Percentiles rank a stretch among this genome's conserved stretches.
phyloP scores from a whole-genome alignment of 352 stramenopile genomes.

The Pythium biforme region DNA sequence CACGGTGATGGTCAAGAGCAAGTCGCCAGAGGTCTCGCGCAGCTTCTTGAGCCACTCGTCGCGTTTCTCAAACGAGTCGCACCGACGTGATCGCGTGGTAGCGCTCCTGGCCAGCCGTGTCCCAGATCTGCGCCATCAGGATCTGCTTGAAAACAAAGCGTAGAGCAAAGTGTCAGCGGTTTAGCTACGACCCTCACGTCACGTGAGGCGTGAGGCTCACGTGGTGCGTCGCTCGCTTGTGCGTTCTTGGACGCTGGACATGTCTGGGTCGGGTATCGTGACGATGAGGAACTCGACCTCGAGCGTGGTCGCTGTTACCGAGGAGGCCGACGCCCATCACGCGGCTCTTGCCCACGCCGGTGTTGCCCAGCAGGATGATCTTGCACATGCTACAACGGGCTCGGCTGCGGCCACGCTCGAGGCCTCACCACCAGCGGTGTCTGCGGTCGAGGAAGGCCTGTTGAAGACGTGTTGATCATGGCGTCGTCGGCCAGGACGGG shows the following conservation, averaged over 20 bases:
- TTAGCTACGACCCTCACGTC: too few species aligned
- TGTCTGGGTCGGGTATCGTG: constrained; percentile 55
- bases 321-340: constrained; percentile 58
- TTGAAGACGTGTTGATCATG: too few species aligned
- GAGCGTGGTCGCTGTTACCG: constrained; percentile 57
- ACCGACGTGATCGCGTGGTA: constrained; percentile 87
- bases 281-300: constrained; percentile 76
- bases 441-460: too few species aligned
- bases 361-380: constrained; percentile 77
- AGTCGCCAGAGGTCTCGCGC: constrained; percentile 78
- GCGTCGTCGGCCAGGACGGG: too few species aligned
- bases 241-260: constrained; percentile 39
- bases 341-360: constrained; percentile 78
- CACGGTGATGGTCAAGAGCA: constrained; percentile 84
- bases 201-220: too few species aligned
- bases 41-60: constrained; percentile 89
- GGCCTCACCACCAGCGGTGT: constrained; percentile 5
- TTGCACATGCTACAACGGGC: constrained; percentile 49
- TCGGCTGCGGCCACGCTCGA: constrained; percentile 9
- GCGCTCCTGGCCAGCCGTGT: constrained; percentile 86
- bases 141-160: too few species aligned
- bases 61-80: constrained; percentile 82
- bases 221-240: too few species aligned
- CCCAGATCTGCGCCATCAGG: constrained; percentile 84
- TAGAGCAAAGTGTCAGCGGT: too few species aligned